Evolutionary conservation across 148 eudicot species (phyloP).

Genomic region (Rhododendron mucronatum): DNA sequence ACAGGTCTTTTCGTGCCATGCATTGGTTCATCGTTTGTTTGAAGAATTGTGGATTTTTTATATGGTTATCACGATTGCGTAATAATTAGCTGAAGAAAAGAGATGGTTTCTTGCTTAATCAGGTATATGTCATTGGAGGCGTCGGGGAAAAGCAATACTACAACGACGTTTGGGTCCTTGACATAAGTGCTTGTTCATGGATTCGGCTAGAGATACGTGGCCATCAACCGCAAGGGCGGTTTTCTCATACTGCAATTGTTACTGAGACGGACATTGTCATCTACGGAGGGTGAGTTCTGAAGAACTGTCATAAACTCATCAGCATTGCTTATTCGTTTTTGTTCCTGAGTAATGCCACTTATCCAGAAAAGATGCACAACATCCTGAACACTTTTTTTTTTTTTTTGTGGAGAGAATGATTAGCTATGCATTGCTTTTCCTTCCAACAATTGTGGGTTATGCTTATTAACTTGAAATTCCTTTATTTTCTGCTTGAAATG

Average conservation of each 20-base stretch:
- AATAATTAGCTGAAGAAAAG: background rate
- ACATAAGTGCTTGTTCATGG: conserved; percentile 50
- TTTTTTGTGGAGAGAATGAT: background rate
- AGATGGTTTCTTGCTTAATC: background rate
- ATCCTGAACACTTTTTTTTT: background rate
- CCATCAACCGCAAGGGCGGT: conserved; percentile 75
- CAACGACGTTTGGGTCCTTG: conserved; percentile 77
- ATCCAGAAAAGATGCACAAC: background rate
- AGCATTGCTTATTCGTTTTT: background rate
- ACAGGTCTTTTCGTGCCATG: background rate
- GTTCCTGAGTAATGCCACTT: background rate
- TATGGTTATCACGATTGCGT: background rate
- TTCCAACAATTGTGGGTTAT: background rate
- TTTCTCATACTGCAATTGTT: conserved; percentile 78
- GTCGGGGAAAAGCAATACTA: conserved; percentile 85
- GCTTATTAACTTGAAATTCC: background rate
- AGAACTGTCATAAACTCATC: background rate
- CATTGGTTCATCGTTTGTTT: background rate
- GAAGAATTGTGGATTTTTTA: background rate
- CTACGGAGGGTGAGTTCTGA: conserved; percentile 76
- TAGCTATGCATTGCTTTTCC: background rate
- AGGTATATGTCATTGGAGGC: conserved; percentile 82
- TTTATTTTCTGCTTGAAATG: background rate
- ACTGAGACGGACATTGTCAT: conserved; percentile 53
- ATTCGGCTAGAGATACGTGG: conserved; percentile 55